A percentile compares a stretch with the other conserved stretches of the same genome.
These are phyloP conservation scores for Corinectria fuckeliana DNA, from an alignment of 2,329 filamentous ascomycete genomes.

Conservation along the genomic window DNA sequence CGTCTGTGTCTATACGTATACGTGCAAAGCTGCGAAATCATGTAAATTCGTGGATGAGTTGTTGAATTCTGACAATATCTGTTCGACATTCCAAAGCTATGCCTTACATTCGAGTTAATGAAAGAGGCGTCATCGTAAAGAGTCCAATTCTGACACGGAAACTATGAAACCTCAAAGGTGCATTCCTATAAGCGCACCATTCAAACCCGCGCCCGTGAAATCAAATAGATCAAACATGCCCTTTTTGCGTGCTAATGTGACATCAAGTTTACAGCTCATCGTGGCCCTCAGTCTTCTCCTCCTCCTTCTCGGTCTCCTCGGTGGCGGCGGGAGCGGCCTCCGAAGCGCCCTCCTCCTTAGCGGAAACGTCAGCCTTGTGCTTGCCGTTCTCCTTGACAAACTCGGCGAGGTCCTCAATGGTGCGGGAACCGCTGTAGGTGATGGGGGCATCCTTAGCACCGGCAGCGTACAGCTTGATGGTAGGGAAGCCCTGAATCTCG, in stretches of 20 bases:
- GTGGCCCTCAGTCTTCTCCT: slow-evolving; percentile 59
- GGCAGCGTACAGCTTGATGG: slow-evolving; percentile 97
- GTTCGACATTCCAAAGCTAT: too few relatives aligned
- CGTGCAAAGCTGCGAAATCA: slow-evolving; percentile 15
- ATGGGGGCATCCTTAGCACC: slow-evolving; percentile 85
- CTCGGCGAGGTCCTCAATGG: slow-evolving; percentile 86
- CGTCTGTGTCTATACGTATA: slow-evolving; percentile 23
- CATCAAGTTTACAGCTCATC: slow-evolving; percentile 75
- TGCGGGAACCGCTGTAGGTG: slow-evolving; percentile 87
- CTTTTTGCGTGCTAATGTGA: slow-evolving; percentile 39
- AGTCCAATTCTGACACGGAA: slow-evolving; percentile 36
- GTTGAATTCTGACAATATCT: too few relatives aligned
- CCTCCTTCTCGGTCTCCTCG: slow-evolving; percentile 59
- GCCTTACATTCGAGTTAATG: not conserved
- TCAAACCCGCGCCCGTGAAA: slow-evolving; percentile 44
- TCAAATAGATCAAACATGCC: slow-evolving; percentile 44
- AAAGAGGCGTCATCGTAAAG: slow-evolving; percentile 30
- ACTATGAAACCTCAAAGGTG: slow-evolving; percentile 38
- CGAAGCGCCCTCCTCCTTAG: slow-evolving; percentile 60
- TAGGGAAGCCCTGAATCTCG: slow-evolving; percentile 97
- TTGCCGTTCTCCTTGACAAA: slow-evolving; percentile 97
- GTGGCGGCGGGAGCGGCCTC: slow-evolving; percentile 61
- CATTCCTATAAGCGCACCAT: slow-evolving; percentile 35
- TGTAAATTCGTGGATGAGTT: slow-evolving; percentile 20
- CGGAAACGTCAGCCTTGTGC: slow-evolving; percentile 75